Evolutionary conservation across 2,329 filamentous ascomycete genomes (phyloP).

Genomic region (Diaporthe sp.): DNA sequence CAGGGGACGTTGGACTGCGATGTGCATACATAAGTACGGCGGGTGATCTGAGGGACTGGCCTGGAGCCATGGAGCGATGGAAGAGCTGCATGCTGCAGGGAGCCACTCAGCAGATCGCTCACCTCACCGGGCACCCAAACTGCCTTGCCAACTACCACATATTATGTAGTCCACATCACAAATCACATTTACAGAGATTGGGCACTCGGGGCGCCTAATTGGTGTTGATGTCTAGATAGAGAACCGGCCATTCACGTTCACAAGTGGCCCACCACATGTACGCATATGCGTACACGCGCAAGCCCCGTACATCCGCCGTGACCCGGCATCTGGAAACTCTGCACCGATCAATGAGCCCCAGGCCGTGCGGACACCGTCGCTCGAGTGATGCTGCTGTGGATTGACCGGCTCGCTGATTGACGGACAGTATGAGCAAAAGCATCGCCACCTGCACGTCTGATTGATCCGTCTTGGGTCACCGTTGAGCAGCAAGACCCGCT

Average conservation of each 20-base stretch:
- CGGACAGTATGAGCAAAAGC: neutral
- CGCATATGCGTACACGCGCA: neutral
- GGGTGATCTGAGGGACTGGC: slow-evolving; percentile 4
- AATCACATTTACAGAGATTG: neutral
- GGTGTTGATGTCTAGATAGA: neutral
- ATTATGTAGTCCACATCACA: neutral
- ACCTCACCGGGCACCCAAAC: neutral
- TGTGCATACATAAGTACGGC: neutral
- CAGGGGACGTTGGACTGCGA: no score
- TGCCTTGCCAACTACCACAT: neutral
- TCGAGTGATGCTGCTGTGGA: neutral
- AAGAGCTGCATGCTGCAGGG: slow-evolving; percentile 26
- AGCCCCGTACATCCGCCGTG: neutral
- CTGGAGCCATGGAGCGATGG: slow-evolving; percentile 19
- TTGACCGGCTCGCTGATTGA: neutral
- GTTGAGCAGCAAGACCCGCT: slow-evolving; percentile 13
- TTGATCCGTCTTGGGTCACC: neutral
- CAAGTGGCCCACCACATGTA: neutral
- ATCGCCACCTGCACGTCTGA: slow-evolving; percentile 20
- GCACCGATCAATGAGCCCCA: slow-evolving; percentile 9
- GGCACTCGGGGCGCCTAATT: neutral
- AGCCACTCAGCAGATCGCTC: neutral
- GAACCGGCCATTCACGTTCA: neutral
- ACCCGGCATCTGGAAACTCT: neutral
- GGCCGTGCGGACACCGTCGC: neutral